Evolutionary conservation across 2,329 filamentous ascomycete genomes (phyloP).

Genomic region (Bipolaris oryzae): DNA sequence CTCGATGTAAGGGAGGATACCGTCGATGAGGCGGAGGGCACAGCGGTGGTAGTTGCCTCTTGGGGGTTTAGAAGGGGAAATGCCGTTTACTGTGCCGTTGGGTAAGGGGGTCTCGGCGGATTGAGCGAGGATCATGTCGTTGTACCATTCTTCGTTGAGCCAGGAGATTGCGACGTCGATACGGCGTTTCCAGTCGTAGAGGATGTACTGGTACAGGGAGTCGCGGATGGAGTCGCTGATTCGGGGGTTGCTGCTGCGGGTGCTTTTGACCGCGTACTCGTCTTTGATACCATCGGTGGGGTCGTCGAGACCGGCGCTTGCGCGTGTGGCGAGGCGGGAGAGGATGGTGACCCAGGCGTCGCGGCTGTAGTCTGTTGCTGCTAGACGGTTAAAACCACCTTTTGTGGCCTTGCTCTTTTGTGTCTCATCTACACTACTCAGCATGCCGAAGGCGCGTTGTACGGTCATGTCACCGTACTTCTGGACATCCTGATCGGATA

Average conservation of each 20-base stretch:
- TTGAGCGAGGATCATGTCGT: slow-evolving; percentile 69
- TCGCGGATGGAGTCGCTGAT: slow-evolving; percentile 78
- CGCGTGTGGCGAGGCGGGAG: slow-evolving; percentile 81
- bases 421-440: slow-evolving; percentile 73
- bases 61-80: slow-evolving; percentile 42
- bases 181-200: slow-evolving; percentile 88
- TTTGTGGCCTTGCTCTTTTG: slow-evolving; percentile 58
- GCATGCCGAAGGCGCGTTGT: slow-evolving; percentile 76
- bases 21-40: slow-evolving; percentile 81
- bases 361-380: slow-evolving; percentile 80
- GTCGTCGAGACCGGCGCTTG: slow-evolving; percentile 72
- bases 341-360: slow-evolving; percentile 93
- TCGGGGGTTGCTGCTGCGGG: slow-evolving; percentile 41
- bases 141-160: slow-evolving; percentile 98
- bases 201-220: slow-evolving; percentile 79
- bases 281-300: slow-evolving; percentile 67
- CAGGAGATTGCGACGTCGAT: slow-evolving; percentile 91
- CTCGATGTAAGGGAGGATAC: slow-evolving; percentile 89
- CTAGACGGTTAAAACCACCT: slow-evolving; percentile 80
- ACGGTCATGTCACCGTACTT: slow-evolving; percentile 77
- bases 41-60: slow-evolving; percentile 75
- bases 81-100: slow-evolving; percentile 53
- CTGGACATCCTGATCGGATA: slow-evolving; percentile 74
- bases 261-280: slow-evolving; percentile 54
- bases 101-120: slow-evolving; percentile 23